phyloP scores from a whole-genome alignment of 208 protist species.

The Leishmania arabica region DNA sequence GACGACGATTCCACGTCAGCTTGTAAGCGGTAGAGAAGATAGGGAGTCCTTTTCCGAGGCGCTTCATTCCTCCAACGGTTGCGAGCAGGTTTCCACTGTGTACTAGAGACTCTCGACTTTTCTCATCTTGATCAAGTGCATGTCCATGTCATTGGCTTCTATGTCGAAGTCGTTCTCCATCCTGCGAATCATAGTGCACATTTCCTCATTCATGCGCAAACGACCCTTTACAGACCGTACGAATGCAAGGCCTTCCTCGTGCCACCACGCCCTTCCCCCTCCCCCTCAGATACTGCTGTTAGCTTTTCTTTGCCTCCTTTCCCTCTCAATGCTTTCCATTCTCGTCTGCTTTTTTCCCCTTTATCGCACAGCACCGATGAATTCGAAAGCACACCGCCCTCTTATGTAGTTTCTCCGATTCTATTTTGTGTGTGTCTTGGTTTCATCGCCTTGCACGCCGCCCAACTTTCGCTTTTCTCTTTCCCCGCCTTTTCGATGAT shows the following conservation, averaged over 20 bases:
- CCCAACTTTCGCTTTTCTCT: slow-evolving; percentile 4
- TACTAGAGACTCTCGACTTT: slow-evolving; percentile 4
- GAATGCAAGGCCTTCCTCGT: not conserved
- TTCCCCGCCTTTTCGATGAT: not conserved
- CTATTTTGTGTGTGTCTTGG: not conserved
- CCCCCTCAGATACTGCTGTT: not conserved
- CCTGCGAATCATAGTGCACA: not conserved
- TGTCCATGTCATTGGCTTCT: not conserved
- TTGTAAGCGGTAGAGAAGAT: slow-evolving; percentile 21
- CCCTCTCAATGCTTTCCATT: not conserved
- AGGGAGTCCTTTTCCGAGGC: slow-evolving; percentile 12
- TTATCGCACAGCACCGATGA: not conserved
- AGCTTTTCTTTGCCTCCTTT: slow-evolving; percentile 24
- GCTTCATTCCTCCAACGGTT: not conserved
- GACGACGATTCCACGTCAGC: slow-evolving; percentile 29
- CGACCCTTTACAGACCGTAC: not conserved
- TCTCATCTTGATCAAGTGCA: not conserved
- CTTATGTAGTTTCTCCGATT: not conserved
- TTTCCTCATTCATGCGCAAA: not conserved
- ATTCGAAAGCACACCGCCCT: not conserved
- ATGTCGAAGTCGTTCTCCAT: not conserved
- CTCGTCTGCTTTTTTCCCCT: not conserved
- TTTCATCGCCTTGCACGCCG: not conserved
- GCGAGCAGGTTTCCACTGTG: slow-evolving; percentile 2
- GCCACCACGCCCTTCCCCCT: not conserved